Percentiles rank a stretch among this genome's conserved stretches.
Evolutionary conservation across 306 rosid genomes (phyloP).

Genomic region (Fragaria iinumae): DNA sequence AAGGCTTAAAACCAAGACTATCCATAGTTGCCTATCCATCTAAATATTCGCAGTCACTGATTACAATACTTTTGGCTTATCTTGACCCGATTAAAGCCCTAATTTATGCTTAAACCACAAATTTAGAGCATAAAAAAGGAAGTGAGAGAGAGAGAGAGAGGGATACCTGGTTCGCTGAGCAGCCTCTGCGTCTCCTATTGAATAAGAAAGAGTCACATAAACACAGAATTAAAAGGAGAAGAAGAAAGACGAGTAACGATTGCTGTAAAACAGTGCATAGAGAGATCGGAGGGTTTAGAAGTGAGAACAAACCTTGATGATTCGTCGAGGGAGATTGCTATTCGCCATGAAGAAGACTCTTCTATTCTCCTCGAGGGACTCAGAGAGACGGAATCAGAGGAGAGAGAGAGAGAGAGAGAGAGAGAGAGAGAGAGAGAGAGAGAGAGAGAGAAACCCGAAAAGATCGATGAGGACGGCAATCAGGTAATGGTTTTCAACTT

Average conservation of each 20-base stretch:
- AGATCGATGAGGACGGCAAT: background rate
- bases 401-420: background rate
- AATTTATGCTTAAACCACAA: background rate
- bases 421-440: background rate
- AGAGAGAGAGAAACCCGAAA: background rate
- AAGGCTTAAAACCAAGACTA: background rate
- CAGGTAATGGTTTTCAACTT: background rate
- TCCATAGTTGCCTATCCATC: background rate
- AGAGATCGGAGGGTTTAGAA: slow-evolving; percentile 19
- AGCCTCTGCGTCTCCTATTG: slow-evolving; percentile 42
- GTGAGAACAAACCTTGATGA: slow-evolving; percentile 29
- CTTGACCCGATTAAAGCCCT: background rate
- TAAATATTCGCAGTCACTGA: background rate
- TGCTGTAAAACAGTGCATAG: background rate
- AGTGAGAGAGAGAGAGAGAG: background rate
- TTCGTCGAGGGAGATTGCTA: slow-evolving; percentile 35
- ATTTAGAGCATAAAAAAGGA: background rate
- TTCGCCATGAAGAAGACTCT: slow-evolving; percentile 26
- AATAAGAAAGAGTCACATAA: slow-evolving; percentile 3
- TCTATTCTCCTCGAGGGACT: background rate
- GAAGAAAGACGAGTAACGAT: background rate
- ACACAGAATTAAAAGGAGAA: slow-evolving; percentile 7
- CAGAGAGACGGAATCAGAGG: background rate
- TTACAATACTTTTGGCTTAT: background rate
- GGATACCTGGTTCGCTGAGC: slow-evolving; percentile 40